These are phyloP conservation scores for Claviceps sp. DNA, from an alignment of 2,329 filamentous ascomycete species.

Conservation along the genomic window DNA sequence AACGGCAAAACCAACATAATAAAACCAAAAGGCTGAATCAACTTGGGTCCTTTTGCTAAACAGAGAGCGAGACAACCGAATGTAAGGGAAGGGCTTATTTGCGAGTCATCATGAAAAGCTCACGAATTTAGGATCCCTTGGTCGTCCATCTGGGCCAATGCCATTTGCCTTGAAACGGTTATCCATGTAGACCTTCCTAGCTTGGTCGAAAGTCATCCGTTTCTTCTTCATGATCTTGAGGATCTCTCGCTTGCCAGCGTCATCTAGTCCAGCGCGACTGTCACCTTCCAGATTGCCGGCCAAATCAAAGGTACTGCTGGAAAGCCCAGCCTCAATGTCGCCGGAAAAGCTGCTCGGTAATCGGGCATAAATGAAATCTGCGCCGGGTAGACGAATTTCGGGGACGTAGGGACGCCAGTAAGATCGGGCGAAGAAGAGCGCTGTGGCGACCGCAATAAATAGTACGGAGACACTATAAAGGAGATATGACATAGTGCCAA, in stretches of 20 bases:
- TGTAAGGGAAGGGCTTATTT: neutral
- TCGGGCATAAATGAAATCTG: conserved; percentile 58
- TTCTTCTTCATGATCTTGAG: conserved; percentile 81
- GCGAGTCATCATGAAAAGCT: conserved; percentile 46
- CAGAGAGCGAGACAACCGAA: neutral
- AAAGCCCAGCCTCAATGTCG: conserved; percentile 81
- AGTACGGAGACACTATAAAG: conserved; percentile 66
- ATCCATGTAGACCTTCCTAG: conserved; percentile 74
- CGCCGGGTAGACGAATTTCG: conserved; percentile 37
- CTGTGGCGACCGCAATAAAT: conserved; percentile 57
- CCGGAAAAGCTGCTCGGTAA: conserved; percentile 65
- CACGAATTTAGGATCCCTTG: conserved; percentile 88
- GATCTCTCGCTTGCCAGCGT: conserved; percentile 66
- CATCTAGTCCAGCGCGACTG: conserved; percentile 66
- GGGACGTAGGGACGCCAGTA: conserved; percentile 63
- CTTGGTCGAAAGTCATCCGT: conserved; percentile 79
- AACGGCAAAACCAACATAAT: neutral
- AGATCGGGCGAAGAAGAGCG: conserved; percentile 66
- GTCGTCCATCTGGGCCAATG: conserved; percentile 77
- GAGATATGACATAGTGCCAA: conserved; percentile 55
- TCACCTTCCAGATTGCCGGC: conserved; percentile 72
- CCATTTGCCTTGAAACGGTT: conserved; percentile 74
- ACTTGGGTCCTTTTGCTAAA: neutral
- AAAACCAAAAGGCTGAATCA: neutral
- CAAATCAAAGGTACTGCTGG: conserved; percentile 73